These are phyloP conservation scores for Thermomucor indicae-seudaticae DNA, from an alignment of 371 early-diverging fungal genomes.

Conservation along the genomic window DNA sequence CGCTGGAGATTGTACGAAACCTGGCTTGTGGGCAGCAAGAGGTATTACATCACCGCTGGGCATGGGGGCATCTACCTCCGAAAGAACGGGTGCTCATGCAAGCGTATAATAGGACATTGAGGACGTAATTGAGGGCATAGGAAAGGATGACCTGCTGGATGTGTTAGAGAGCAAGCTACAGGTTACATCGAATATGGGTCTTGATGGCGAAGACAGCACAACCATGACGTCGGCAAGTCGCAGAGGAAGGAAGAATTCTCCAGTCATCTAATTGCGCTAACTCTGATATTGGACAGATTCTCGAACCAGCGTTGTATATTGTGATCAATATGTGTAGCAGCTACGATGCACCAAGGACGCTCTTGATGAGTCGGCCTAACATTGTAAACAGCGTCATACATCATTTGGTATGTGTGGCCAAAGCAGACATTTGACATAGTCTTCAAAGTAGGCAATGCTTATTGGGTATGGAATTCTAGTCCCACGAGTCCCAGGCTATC, in stretches of 20 bases:
- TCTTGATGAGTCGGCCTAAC: slow-evolving; percentile 53
- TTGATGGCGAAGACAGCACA: slow-evolving; percentile 21
- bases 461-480: slow-evolving; percentile 23
- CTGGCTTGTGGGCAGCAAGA: slow-evolving; percentile 62
- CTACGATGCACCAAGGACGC: slow-evolving; percentile 60
- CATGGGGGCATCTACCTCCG: neutral
- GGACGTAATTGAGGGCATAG: slow-evolving; percentile 67
- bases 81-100: neutral
- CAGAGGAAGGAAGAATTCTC: neutral
- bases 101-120: slow-evolving; percentile 52
- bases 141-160: slow-evolving; percentile 54
- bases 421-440: too few relatives aligned
- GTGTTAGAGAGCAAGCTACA: slow-evolving; percentile 68
- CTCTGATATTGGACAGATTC: slow-evolving; percentile 24
- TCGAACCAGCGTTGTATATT: slow-evolving; percentile 50
- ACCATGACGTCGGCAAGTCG: slow-evolving; percentile 20
- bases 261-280: too few relatives aligned
- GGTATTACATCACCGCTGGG: slow-evolving; percentile 22
- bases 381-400: slow-evolving; percentile 53
- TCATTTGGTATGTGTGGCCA: slow-evolving; percentile 48
- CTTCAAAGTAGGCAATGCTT: neutral
- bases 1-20: slow-evolving; percentile 76
- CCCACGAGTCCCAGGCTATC: slow-evolving; percentile 56
- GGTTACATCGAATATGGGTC: slow-evolving; percentile 30
- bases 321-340: slow-evolving; percentile 79